A percentile compares a stretch with the other conserved stretches of the same genome.
These are phyloP conservation scores for Fonsecaea erecta DNA, from an alignment of 2,329 filamentous ascomycete genomes.

Conservation along the genomic window DNA sequence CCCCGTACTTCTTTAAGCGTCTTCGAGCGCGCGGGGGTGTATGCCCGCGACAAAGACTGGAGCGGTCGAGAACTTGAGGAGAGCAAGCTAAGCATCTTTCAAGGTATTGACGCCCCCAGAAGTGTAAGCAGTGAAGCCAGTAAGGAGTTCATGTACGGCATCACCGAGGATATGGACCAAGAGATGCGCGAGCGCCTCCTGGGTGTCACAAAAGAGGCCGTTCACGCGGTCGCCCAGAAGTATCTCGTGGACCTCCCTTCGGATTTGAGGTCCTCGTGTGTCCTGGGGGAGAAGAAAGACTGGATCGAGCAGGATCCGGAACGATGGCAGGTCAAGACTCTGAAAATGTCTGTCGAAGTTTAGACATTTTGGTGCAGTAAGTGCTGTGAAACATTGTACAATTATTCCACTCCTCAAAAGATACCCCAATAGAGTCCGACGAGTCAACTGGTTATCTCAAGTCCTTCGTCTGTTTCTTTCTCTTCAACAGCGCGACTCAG, in stretches of 20 bases:
- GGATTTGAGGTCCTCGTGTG: constrained; percentile 65
- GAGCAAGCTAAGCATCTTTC: constrained; percentile 93
- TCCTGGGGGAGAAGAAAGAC: constrained; percentile 81
- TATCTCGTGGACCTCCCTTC: constrained; percentile 74
- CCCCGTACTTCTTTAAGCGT: constrained; percentile 84
- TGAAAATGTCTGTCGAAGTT: constrained; percentile 33
- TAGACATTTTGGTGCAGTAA: constrained; percentile 14
- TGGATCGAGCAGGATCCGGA: constrained; percentile 51
- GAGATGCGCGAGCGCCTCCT: constrained; percentile 79
- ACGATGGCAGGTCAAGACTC: constrained; percentile 29
- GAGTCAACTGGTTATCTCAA: constrained; percentile 17
- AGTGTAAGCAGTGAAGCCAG: constrained; percentile 88
- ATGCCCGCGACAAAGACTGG: constrained; percentile 83
- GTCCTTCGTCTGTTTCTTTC: constrained; percentile 16
- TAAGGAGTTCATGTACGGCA: constrained; percentile 79
- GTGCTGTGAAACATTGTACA: constrained; percentile 22
- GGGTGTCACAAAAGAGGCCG: constrained; percentile 80
- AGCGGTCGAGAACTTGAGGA: constrained; percentile 86
- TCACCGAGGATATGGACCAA: constrained; percentile 89
- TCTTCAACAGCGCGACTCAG: constrained; percentile 51
- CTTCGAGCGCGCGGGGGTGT: constrained; percentile 79
- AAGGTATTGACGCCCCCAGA: constrained; percentile 84
- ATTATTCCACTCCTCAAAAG: constrained; percentile 34
- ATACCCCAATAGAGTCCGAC: constrained; percentile 27
- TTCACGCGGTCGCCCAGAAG: constrained; percentile 78